Percentiles rank a stretch among this genome's conserved stretches.
Evolutionary conservation across 208 protist genomes (phyloP).

Genomic region (Sergeia podlipaevii): DNA sequence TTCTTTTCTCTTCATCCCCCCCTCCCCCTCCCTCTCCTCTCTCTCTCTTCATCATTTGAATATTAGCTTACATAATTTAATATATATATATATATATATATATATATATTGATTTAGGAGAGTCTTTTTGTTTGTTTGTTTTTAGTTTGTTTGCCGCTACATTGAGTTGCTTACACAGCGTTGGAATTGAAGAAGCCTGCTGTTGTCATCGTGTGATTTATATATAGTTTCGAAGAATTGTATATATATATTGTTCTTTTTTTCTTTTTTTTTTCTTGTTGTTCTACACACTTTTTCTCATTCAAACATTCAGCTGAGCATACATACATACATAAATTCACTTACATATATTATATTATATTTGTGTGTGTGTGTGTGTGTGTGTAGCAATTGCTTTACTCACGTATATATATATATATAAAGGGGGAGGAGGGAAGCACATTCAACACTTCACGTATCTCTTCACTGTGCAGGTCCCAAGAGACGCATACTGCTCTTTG

Average conservation of each 20-base stretch:
- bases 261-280: slow-evolving; percentile 7
- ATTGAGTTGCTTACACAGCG: too few relatives aligned
- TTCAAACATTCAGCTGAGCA: too few relatives aligned
- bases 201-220: too few relatives aligned
- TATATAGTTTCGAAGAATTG: slow-evolving; percentile 4
- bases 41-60: background rate
- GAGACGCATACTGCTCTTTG: background rate
- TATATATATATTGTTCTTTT: slow-evolving; percentile 7
- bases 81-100: slow-evolving; percentile 2
- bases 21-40: too few relatives aligned
- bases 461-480: background rate
- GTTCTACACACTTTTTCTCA: background rate
- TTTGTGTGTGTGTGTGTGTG: too few relatives aligned
- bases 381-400: too few relatives aligned
- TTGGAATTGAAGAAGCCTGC: too few relatives aligned
- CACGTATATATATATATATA: too few relatives aligned
- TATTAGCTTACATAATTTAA: background rate
- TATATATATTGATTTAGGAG: background rate
- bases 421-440: too few relatives aligned
- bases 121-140: background rate
- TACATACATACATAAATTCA: too few relatives aligned
- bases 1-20: background rate
- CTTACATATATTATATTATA: too few relatives aligned
- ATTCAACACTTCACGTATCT: too few relatives aligned
- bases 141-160: background rate